Percentiles rank a stretch among this genome's conserved stretches.
These are phyloP conservation scores for Escovopsis weberi DNA, from an alignment of 2,329 filamentous ascomycete species.

Conservation along the genomic window DNA sequence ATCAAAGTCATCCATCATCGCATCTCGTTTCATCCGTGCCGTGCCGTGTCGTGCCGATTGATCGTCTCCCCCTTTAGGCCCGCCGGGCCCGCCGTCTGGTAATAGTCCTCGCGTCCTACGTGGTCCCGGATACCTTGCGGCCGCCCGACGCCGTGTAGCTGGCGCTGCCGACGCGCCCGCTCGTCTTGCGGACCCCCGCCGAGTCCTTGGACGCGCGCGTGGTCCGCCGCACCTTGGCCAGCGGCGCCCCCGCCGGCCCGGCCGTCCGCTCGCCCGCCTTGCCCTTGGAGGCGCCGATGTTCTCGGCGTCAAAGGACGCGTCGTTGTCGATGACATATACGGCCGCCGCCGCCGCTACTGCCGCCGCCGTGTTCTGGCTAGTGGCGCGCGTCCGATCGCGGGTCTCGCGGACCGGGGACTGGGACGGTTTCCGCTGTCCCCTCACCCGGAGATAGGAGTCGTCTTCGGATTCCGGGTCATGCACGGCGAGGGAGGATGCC, in stretches of 20 bases:
- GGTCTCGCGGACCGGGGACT: constrained; percentile 37
- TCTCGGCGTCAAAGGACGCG: constrained; percentile 56
- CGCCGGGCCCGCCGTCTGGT: constrained; percentile 3
- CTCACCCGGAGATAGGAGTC: constrained; percentile 67
- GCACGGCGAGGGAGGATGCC: constrained; percentile 42
- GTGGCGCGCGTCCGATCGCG: constrained; percentile 53
- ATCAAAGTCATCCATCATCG: constrained; percentile 26
- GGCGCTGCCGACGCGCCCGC: constrained; percentile 48
- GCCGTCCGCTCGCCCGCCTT: constrained; percentile 43
- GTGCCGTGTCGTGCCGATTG: neutral
- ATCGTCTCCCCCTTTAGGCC: neutral
- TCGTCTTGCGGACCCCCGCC: constrained; percentile 48
- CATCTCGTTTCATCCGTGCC: constrained; percentile 19
- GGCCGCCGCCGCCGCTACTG: constrained; percentile 19
- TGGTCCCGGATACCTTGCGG: constrained; percentile 38
- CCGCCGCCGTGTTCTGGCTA: constrained; percentile 54
- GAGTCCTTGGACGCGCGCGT: constrained; percentile 39
- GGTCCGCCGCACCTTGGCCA: constrained; percentile 52
- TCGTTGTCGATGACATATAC: constrained; percentile 52
- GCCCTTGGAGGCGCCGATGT: constrained; percentile 45
- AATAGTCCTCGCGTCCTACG: constrained; percentile 7
- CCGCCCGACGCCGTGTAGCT: constrained; percentile 29
- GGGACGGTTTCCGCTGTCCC: constrained; percentile 49
- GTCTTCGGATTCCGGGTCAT: constrained; percentile 61
- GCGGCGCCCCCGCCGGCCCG: constrained; percentile 35